A percentile compares a stretch with the other conserved stretches of the same genome.
Evolutionary conservation across 1,139 yeast species (phyloP).

Genomic region (Kurtzmaniella quercitrusa): DNA sequence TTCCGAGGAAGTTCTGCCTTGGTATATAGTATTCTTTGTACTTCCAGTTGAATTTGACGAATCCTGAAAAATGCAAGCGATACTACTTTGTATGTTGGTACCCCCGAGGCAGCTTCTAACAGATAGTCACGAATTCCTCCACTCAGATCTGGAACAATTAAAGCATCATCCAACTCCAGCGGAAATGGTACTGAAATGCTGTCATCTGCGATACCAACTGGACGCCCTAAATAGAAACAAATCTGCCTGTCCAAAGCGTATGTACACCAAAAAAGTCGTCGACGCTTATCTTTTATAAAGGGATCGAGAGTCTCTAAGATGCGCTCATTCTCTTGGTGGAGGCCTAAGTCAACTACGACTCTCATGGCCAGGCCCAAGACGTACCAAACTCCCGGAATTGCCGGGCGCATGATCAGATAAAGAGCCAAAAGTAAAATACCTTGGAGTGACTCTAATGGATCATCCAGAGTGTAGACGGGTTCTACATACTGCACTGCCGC

Average conservation of each 20-base stretch:
- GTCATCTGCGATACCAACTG: conserved; percentile 74
- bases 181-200: conserved; percentile 65
- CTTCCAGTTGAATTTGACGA: conserved; percentile 72
- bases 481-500: conserved; percentile 66
- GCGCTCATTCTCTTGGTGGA: conserved; percentile 55
- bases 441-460: conserved; percentile 68
- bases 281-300: conserved; percentile 61
- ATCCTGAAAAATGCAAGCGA: conserved; percentile 64
- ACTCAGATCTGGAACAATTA: conserved; percentile 26
- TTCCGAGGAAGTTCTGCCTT: conserved; percentile 65
- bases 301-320: conserved; percentile 39
- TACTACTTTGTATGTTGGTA: conserved; percentile 64
- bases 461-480: conserved; percentile 52
- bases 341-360: conserved; percentile 76
- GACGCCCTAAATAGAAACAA: conserved; percentile 68
- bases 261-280: conserved; percentile 87
- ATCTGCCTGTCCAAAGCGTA: conserved; percentile 79
- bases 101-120: conserved; percentile 20
- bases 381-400: conserved; percentile 92
- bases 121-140: conserved; percentile 17
- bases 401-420: conserved; percentile 72
- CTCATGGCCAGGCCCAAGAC: conserved; percentile 77
- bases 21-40: conserved; percentile 60
- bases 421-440: conserved; percentile 65
- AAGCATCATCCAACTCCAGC: conserved; percentile 67